phyloP scores from a whole-genome alignment of 768 basidiomycete genomes.

The Paxillus rubicundulus region DNA sequence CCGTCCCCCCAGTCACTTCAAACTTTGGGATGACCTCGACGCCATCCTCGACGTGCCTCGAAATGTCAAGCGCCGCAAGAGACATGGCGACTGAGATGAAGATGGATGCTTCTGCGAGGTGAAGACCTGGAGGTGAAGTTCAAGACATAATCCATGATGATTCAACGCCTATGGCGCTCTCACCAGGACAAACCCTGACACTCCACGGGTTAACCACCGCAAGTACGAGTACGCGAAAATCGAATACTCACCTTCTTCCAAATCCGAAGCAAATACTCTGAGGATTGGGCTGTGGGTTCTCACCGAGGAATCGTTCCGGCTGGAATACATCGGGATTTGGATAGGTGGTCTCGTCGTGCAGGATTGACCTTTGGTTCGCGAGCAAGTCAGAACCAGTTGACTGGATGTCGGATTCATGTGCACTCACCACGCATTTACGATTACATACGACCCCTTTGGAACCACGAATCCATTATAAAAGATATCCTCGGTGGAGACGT shows the following conservation, averaged over 20 bases:
- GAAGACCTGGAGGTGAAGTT: conserved; percentile 17
- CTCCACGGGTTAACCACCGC: neutral
- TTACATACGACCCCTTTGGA: conserved; percentile 23
- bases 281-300: conserved; percentile 17
- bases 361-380: conserved; percentile 44
- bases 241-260: conserved; percentile 24
- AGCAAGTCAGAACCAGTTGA: neutral
- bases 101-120: conserved; percentile 29
- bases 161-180: neutral
- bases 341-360: conserved; percentile 45
- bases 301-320: conserved; percentile 35
- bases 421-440: conserved; percentile 27
- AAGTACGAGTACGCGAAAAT: neutral
- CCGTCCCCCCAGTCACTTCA: conserved; percentile 33
- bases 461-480: conserved; percentile 13
- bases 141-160: neutral
- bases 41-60: conserved; percentile 40
- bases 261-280: conserved; percentile 24
- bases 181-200: conserved; percentile 21
- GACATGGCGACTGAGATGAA: conserved; percentile 33
- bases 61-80: conserved; percentile 45
- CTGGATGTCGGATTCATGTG: too few relatives aligned
- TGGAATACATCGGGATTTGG: conserved; percentile 31
- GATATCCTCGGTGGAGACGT: conserved; percentile 22
- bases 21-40: conserved; percentile 43